Conservation (phyloP, 805 yeast genomes). For the Metschnikowia lunata region DNA sequence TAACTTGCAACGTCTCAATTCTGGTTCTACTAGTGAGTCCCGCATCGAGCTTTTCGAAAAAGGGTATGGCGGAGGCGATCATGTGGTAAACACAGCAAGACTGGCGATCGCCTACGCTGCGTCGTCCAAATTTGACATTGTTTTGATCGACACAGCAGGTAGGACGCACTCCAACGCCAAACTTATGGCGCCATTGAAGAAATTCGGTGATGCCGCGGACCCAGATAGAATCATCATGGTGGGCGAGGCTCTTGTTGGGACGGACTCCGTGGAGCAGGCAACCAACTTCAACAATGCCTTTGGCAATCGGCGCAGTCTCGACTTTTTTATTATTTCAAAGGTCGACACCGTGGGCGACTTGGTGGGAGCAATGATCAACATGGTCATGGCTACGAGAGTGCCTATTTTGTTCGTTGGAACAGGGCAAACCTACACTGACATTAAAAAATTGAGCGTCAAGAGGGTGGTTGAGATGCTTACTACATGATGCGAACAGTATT, state of each 20-base stretch:
- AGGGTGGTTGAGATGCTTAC: conserved; percentile 87
- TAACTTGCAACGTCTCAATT: conserved; percentile 66
- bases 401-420: conserved; percentile 95
- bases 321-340: conserved; percentile 88
- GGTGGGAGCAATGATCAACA: conserved; percentile 94
- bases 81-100: conserved; percentile 88
- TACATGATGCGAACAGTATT: conserved; percentile 33
- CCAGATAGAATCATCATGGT: conserved; percentile 98
- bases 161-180: conserved; percentile 93
- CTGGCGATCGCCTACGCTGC: conserved; percentile 82
- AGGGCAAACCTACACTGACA: conserved; percentile 94
- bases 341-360: conserved; percentile 97
- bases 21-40: conserved; percentile 33
- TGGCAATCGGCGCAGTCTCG: conserved; percentile 75
- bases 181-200: conserved; percentile 91
- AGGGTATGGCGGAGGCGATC: conserved; percentile 95
- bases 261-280: conserved; percentile 95
- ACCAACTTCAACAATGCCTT: conserved; percentile 89
- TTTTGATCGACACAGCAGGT: conserved; percentile 95
- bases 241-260: conserved; percentile 96
- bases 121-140: conserved; percentile 70
- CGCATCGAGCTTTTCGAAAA: conserved; percentile 81
- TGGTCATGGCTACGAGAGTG: conserved; percentile 94
- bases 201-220: conserved; percentile 90
- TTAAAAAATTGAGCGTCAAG: conserved; percentile 82